Conservation (phyloP, 2,329 filamentous ascomycete genomes). For the Neofusicoccum laricinum region DNA sequence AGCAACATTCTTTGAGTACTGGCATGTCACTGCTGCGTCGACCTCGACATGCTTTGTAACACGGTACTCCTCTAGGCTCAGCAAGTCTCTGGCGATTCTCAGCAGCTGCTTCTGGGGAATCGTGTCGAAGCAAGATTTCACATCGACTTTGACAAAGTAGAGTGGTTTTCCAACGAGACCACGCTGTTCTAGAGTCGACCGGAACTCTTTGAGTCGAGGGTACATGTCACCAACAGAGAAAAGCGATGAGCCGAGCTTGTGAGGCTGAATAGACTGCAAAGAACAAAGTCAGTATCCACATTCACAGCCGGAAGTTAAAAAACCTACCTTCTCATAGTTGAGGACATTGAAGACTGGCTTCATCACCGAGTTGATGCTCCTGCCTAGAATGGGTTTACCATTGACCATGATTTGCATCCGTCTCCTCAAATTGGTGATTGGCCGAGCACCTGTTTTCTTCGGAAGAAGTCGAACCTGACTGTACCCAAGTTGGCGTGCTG, state of each 20-base stretch:
- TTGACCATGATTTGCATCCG: constrained; percentile 54
- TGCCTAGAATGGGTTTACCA: constrained; percentile 55
- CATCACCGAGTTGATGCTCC: constrained; percentile 68
- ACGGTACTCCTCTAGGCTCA: constrained; percentile 63
- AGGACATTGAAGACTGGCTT: constrained; percentile 73
- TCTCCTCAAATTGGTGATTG: constrained; percentile 82
- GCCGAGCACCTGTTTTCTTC: constrained; percentile 71
- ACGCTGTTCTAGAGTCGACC: constrained; percentile 43
- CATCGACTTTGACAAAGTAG: constrained; percentile 91
- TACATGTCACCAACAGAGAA: constrained; percentile 83
- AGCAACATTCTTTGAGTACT: constrained; percentile 22
- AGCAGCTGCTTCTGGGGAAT: constrained; percentile 81
- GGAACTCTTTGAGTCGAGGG: constrained; percentile 67
- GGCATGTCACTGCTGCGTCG: constrained; percentile 44
- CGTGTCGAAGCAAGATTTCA: constrained; percentile 89
- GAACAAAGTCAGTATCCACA: background rate
- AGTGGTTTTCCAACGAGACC: constrained; percentile 45
- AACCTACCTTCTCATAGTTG: constrained; percentile 68
- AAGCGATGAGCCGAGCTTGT: constrained; percentile 71
- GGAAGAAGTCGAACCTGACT: constrained; percentile 79
- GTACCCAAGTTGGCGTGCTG: constrained; percentile 66
- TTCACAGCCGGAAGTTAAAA: background rate
- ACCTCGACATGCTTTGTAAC: constrained; percentile 75
- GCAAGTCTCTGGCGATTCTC: constrained; percentile 57
- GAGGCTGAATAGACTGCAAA: constrained; percentile 41